phyloP scores from a whole-genome alignment of 805 yeast genomes.

The Candida manassasensis region DNA sequence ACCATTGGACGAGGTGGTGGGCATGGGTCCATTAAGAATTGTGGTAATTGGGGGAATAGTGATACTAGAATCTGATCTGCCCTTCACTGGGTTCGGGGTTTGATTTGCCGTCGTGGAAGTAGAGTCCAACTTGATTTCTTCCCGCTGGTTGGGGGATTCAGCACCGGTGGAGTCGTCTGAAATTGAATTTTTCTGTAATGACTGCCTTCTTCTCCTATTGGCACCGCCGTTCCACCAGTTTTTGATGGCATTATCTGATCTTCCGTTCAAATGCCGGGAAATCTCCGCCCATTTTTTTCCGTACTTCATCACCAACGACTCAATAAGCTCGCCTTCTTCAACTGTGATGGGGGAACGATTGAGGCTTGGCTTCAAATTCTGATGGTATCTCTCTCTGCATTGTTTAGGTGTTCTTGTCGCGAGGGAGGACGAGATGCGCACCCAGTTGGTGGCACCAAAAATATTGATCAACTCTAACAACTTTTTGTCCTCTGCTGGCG shows the following conservation, averaged over 20 bases:
- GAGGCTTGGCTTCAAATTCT: conserved; percentile 79
- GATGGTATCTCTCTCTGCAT: conserved; percentile 88
- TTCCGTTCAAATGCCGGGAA: conserved; percentile 78
- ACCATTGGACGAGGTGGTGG: not conserved
- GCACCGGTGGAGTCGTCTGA: not conserved
- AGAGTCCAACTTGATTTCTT: not conserved
- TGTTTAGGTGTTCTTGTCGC: conserved; percentile 85
- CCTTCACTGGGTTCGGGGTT: not conserved
- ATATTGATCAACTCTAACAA: conserved; percentile 63
- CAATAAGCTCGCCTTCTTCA: conserved; percentile 80
- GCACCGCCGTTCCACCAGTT: conserved; percentile 98
- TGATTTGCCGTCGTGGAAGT: not conserved
- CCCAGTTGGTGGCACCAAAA: conserved; percentile 87
- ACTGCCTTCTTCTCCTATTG: conserved; percentile 63
- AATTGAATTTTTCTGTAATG: conserved; percentile 8
- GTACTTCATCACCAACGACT: conserved; percentile 67
- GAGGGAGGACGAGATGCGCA: conserved; percentile 67
- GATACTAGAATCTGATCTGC: not conserved
- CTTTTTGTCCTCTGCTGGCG: conserved; percentile 75
- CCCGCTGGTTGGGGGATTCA: not conserved
- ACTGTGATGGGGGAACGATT: conserved; percentile 78
- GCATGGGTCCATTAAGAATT: not conserved
- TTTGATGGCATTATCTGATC: conserved; percentile 87
- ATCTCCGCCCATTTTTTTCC: conserved; percentile 95
- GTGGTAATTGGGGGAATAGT: not conserved